These are phyloP conservation scores for Heritiera littoralis DNA, from an alignment of 345 rosid genomes.

Conservation along the genomic window DNA sequence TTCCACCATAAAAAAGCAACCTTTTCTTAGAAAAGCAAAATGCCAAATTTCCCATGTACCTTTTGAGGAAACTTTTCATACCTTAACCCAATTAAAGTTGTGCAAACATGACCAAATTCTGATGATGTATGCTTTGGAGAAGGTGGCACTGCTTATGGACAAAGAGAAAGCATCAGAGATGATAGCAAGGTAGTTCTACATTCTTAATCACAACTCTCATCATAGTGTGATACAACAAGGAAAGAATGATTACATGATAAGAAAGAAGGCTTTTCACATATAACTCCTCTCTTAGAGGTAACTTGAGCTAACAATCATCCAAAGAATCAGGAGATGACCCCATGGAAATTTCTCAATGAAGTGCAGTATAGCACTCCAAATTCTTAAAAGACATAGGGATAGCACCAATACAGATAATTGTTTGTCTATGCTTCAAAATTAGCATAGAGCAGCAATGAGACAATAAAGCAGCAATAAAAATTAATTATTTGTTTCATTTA, in stretches of 20 bases:
- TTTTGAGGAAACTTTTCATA: constrained; percentile 31
- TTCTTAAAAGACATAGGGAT: constrained; percentile 1
- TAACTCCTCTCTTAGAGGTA: constrained; percentile 1
- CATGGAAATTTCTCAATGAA: neutral
- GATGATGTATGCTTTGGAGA: constrained; percentile 35
- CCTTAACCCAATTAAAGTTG: constrained; percentile 34
- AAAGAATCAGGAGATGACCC: neutral
- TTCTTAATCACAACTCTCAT: constrained; percentile 4
- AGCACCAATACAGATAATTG: neutral
- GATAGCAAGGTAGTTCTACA: constrained; percentile 4
- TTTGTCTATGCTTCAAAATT: neutral
- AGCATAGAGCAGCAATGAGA: neutral
- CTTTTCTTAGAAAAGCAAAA: neutral
- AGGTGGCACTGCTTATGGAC: constrained; percentile 41
- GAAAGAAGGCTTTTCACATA: neutral
- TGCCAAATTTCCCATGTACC: constrained; percentile 2
- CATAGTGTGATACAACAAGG: neutral
- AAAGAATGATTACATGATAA: neutral
- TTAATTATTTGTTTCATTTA: neutral
- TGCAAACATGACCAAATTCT: constrained; percentile 35
- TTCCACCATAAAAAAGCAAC: constrained; percentile 27
- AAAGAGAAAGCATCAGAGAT: constrained; percentile 21
- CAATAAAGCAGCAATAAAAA: neutral
- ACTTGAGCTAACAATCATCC: neutral
- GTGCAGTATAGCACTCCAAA: neutral